Conservation (phyloP, 345 rosid species). For the Clausena lansium region DNA sequence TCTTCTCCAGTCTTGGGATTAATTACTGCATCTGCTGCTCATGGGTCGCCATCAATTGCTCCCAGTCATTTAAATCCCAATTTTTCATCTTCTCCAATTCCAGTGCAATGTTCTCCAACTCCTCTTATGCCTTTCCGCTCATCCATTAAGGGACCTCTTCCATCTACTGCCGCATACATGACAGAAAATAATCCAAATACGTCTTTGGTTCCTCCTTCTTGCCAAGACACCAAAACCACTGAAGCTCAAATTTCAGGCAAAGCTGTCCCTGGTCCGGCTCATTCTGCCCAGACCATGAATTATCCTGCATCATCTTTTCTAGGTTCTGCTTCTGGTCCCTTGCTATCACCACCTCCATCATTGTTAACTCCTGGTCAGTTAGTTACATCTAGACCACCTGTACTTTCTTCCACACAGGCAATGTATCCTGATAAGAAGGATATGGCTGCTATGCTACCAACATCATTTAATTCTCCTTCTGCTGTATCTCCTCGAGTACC, state of each 20-base stretch:
- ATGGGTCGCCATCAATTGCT: constrained; percentile 9
- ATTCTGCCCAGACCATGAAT: constrained; percentile 17
- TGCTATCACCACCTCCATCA: constrained; percentile 19
- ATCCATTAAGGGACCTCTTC: constrained; percentile 3
- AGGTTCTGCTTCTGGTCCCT: constrained; percentile 24
- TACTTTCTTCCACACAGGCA: constrained; percentile 21
- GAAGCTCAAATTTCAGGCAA: constrained; percentile 16
- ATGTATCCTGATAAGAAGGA: constrained; percentile 23
- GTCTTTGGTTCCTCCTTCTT: constrained; percentile 18
- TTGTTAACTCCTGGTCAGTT: constrained; percentile 24
- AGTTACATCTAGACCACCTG: constrained; percentile 14
- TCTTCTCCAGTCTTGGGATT: constrained; percentile 18
- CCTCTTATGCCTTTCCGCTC: constrained; percentile 10
- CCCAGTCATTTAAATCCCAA: constrained; percentile 11
- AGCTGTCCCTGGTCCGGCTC: constrained; percentile 9
- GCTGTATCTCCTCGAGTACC: constrained; percentile 15
- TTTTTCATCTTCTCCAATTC: constrained; percentile 3
- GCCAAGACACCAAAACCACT: constrained; percentile 8
- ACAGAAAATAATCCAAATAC: constrained; percentile 1
- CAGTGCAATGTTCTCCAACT: constrained; percentile 11
- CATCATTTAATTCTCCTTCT: constrained; percentile 12
- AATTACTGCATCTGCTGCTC: constrained; percentile 18
- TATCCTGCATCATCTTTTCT: constrained; percentile 3
- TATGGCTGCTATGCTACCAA: constrained; percentile 4
- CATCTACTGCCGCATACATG: constrained; percentile 16